These are phyloP conservation scores for Teunomyces funiuensis DNA, from an alignment of 805 yeast genomes.

Conservation along the genomic window DNA sequence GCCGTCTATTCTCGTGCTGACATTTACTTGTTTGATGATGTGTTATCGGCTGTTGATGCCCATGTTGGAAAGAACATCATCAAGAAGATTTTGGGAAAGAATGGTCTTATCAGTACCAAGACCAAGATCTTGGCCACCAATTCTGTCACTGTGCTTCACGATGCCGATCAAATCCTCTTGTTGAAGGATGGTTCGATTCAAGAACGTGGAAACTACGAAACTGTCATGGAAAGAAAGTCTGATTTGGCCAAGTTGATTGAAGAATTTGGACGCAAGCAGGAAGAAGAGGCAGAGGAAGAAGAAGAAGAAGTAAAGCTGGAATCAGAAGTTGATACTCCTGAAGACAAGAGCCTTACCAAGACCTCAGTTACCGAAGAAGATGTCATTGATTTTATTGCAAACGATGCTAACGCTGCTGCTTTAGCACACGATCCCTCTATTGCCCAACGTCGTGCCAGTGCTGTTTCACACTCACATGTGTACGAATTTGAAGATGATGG, in stretches of 20 bases:
- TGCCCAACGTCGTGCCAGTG: conserved; percentile 19
- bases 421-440: not conserved
- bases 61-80: conserved; percentile 41
- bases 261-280: conserved; percentile 18
- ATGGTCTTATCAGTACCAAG: conserved; percentile 33
- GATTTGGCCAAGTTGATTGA: conserved; percentile 21
- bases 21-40: conserved; percentile 39
- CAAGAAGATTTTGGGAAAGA: conserved; percentile 28
- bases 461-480: conserved; percentile 23
- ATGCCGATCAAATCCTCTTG: conserved; percentile 33
- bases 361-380: conserved; percentile 2
- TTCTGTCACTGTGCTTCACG: conserved; percentile 35
- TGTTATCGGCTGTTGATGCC: conserved; percentile 44
- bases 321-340: not conserved
- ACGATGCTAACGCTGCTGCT: conserved; percentile 5
- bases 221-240: conserved; percentile 18
- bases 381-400: conserved; percentile 7
- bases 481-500: conserved; percentile 20
- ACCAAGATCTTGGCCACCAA: conserved; percentile 41
- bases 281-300: conserved; percentile 9
- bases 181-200: conserved; percentile 27
- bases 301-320: conserved; percentile 6
- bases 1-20: conserved; percentile 44
- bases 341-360: not conserved
- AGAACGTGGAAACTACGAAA: conserved; percentile 28